Evolutionary conservation across 2,329 filamentous ascomycete species (phyloP).

Genomic region (Fusarium mexicanum): DNA sequence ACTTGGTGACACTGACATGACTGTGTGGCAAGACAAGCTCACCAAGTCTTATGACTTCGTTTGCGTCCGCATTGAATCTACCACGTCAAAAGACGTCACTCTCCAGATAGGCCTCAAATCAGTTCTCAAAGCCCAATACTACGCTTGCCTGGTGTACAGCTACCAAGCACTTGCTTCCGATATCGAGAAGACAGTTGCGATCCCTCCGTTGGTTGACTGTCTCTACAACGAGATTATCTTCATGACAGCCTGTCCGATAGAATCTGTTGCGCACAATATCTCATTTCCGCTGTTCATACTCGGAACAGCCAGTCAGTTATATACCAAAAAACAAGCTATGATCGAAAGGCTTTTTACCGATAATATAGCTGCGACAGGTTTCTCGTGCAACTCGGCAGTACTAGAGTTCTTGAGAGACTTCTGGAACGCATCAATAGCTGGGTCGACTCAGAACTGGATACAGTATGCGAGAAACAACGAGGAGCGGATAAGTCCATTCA

Average conservation of each 20-base stretch:
- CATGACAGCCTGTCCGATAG: neutral
- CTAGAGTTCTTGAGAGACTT: neutral
- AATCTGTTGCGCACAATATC: neutral
- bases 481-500: neutral
- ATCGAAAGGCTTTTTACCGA: neutral
- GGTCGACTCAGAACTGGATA: neutral
- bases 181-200: neutral
- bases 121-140: neutral
- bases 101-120: neutral
- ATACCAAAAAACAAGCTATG: neutral
- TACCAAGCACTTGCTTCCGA: neutral
- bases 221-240: neutral
- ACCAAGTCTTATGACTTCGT: neutral
- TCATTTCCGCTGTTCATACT: neutral
- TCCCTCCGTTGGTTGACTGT: neutral
- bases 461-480: neutral
- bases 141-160: neutral
- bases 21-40: neutral
- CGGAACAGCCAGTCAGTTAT: neutral
- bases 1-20: neutral
- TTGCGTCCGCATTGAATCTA: neutral
- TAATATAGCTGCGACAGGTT: neutral
- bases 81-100: neutral
- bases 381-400: neutral
- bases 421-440: neutral